phyloP scores from a whole-genome alignment of 768 basidiomycete species.

The Suillus weaverae region DNA sequence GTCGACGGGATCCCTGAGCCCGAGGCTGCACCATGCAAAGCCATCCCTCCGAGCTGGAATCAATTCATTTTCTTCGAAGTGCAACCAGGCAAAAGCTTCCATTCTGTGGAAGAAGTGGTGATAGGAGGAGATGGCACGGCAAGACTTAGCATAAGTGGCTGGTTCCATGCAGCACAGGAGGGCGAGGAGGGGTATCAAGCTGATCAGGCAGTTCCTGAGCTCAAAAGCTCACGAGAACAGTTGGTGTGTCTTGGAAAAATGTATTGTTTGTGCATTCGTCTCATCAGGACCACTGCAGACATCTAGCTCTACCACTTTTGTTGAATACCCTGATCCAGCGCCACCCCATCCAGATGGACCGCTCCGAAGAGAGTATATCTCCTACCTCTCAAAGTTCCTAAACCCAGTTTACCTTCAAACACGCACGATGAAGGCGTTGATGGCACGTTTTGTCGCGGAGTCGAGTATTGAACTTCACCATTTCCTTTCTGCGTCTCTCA shows the following conservation, averaged over 20 bases:
- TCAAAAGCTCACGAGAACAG: slow-evolving; percentile 88
- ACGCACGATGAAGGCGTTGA: slow-evolving; percentile 77
- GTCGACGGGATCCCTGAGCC: slow-evolving; percentile 67
- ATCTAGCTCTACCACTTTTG: slow-evolving; percentile 62
- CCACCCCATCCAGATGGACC: slow-evolving; percentile 50
- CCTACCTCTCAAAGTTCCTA: slow-evolving; percentile 81
- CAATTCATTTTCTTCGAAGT: slow-evolving; percentile 88
- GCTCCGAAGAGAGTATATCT: slow-evolving; percentile 57
- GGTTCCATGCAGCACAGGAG: slow-evolving; percentile 93
- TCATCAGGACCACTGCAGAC: slow-evolving; percentile 40
- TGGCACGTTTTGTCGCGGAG: slow-evolving; percentile 78
- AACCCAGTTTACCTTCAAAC: slow-evolving; percentile 89
- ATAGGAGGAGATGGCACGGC: slow-evolving; percentile 69
- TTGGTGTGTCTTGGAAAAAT: slow-evolving; percentile 58
- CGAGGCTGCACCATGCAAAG: slow-evolving; percentile 58
- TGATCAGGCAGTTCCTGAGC: slow-evolving; percentile 42
- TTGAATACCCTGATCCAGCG: slow-evolving; percentile 48
- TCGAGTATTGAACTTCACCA: slow-evolving; percentile 87
- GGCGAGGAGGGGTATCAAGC: slow-evolving; percentile 85
- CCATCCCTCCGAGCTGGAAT: slow-evolving; percentile 82
- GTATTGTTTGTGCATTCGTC: slow-evolving; percentile 9
- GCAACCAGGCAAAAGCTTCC: slow-evolving; percentile 94
- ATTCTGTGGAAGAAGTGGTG: slow-evolving; percentile 96
- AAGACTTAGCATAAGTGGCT: slow-evolving; percentile 89
- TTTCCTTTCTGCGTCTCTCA: slow-evolving; percentile 74